Evolutionary conservation across 2,329 filamentous ascomycete species (phyloP).

Genomic region (Amauroascus niger): DNA sequence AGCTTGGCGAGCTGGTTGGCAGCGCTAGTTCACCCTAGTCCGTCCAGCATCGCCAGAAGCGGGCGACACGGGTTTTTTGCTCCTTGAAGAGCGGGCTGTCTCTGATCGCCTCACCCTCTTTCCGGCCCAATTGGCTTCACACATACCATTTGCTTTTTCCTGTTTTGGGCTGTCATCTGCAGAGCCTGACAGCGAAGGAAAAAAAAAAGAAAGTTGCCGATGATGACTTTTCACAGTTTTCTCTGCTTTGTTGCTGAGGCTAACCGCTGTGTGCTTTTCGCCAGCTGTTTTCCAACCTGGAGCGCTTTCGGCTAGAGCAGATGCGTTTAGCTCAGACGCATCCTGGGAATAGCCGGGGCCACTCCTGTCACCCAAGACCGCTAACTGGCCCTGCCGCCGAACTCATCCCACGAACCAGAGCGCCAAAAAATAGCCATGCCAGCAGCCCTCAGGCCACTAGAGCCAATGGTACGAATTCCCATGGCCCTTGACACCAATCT

Average conservation of each 20-base stretch:
- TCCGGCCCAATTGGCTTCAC: neutral
- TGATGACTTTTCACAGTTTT: too few species aligned
- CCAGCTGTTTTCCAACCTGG: constrained; percentile 36
- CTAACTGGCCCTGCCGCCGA: neutral
- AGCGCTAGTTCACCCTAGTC: neutral
- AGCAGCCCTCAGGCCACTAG: neutral
- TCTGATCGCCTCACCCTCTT: neutral
- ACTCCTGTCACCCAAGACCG: neutral
- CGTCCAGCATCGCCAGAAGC: neutral
- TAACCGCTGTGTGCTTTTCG: neutral
- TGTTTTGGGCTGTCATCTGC: neutral
- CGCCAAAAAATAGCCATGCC: neutral
- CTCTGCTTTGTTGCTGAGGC: neutral
- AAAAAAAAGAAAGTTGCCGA: too few species aligned
- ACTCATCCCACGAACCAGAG: constrained; percentile 1
- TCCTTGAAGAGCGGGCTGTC: neutral
- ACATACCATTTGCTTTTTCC: neutral
- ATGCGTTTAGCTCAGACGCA: constrained; percentile 28
- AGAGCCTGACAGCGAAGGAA: too few species aligned
- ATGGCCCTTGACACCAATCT: neutral
- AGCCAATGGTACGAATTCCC: constrained; percentile 7
- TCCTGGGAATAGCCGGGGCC: constrained; percentile 10
- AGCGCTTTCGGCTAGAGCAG: constrained; percentile 28
- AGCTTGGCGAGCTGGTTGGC: constrained; percentile 7
- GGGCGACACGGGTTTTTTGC: neutral